Conservation (phyloP, 1,139 yeast species). For the Candida labiduridarum region DNA sequence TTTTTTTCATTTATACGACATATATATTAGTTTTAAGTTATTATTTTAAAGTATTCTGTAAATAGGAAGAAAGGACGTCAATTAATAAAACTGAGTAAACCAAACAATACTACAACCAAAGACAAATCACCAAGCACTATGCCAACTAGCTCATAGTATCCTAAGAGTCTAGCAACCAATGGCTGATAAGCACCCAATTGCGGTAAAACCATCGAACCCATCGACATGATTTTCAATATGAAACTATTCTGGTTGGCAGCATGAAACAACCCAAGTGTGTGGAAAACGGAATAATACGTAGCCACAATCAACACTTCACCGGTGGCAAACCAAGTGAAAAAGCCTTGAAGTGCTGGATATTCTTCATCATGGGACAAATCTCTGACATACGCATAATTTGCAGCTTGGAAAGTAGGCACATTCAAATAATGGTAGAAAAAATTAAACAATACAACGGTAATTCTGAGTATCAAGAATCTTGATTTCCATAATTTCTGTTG, state of each 20-base stretch:
- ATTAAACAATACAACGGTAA: conserved; percentile 27
- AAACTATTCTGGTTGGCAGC: conserved; percentile 23
- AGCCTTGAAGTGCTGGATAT: conserved; percentile 20
- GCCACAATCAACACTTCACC: conserved; percentile 39
- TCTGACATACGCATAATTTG: conserved; percentile 33
- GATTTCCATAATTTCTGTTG: conserved; percentile 36
- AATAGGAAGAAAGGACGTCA: not conserved
- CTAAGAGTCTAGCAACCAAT: conserved; percentile 30
- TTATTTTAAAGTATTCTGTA: not conserved
- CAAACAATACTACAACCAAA: conserved; percentile 43
- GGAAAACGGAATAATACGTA: conserved; percentile 32
- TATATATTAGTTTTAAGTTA: no score
- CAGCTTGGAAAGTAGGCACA: conserved; percentile 29
- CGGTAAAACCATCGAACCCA: conserved; percentile 43
- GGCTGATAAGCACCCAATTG: conserved; percentile 33
- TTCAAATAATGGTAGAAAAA: conserved; percentile 38
- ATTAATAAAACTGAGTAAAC: conserved; percentile 31
- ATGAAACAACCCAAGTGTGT: conserved; percentile 28
- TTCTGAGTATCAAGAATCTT: conserved; percentile 36
- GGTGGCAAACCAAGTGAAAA: conserved; percentile 34
- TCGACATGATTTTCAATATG: conserved; percentile 31
- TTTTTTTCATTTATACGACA: not conserved
- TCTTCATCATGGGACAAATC: conserved; percentile 13
- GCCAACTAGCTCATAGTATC: conserved; percentile 41
- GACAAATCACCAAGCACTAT: conserved; percentile 43